Conservation (phyloP, 1,284 basidiomycete genomes). For the Ustilago shanxiensis region DNA sequence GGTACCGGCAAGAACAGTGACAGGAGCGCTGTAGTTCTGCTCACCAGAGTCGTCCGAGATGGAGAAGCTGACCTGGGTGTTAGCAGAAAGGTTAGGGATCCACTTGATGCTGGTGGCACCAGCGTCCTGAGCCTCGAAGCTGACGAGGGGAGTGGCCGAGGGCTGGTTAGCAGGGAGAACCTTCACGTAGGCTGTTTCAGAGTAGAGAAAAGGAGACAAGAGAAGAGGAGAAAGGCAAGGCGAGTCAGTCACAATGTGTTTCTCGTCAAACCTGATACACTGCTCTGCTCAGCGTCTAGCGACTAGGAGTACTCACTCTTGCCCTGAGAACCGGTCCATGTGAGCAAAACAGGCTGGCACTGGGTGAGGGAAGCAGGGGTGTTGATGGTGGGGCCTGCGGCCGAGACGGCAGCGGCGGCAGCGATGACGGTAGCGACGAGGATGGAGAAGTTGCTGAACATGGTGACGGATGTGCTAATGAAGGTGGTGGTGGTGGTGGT, state of each 20-base stretch:
- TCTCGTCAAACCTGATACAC: not conserved
- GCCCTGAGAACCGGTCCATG: constrained; percentile 47
- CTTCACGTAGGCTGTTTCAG: constrained; percentile 32
- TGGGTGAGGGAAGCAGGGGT: constrained; percentile 53
- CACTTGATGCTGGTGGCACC: constrained; percentile 32
- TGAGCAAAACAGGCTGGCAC: constrained; percentile 54
- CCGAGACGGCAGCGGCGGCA: constrained; percentile 26
- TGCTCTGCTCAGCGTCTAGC: not conserved
- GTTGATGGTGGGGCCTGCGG: constrained; percentile 40
- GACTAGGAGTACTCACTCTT: constrained; percentile 36
- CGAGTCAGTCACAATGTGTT: constrained; percentile 9
- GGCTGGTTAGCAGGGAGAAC: constrained; percentile 34
- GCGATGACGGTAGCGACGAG: constrained; percentile 38
- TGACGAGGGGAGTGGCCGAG: constrained; percentile 43
- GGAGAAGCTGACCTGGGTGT: constrained; percentile 34
- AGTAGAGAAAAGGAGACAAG: not conserved
- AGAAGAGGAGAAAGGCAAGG: not conserved
- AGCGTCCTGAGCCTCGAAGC: constrained; percentile 31
- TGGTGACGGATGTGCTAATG: constrained; percentile 20
- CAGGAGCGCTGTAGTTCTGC: constrained; percentile 30
- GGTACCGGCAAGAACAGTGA: constrained; percentile 31
- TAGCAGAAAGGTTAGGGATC: constrained; percentile 39
- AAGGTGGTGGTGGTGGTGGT: not conserved
- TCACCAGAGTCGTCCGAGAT: constrained; percentile 41
- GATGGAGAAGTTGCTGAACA: constrained; percentile 35